Evolutionary conservation across 129 eudicot genomes (phyloP), one percentile per base, ranked within the genome.

Genomic region (Pittosporum tobira): DNA sequence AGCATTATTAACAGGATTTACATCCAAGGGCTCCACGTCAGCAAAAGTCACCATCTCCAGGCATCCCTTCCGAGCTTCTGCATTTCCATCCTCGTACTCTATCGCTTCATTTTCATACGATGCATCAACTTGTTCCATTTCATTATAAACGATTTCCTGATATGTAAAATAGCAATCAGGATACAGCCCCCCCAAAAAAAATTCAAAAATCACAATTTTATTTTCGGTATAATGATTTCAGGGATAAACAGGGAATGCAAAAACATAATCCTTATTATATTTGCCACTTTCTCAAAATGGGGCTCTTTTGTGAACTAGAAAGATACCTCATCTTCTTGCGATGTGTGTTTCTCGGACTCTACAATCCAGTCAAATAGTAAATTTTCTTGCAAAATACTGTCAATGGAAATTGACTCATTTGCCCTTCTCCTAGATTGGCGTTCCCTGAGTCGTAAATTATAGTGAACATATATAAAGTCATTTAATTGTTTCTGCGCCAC

Each of bases 391-490:
- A 82, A 79, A 55, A 79, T 81, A 49, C 57, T 72, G 54, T 89
- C 97, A 37, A 80, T 69, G 63, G 88, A 77, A 52, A 70, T 34
- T 18, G 75, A 57, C 14, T 73, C 67, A 43, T 65, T 75, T 20
- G 78, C 59, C 59, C 72, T 70, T 70, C 61, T 77, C 79, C 88
- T 66, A 42, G 68, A 75, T 64, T 89, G 93, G 27, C 93, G 80
- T 68, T 89, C 97, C 75, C 88, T 82, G 31, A 89, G 88, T 38
- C 95, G 71, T 75, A 89, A 78, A 67, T 89, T 89, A 69, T 89
- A 84, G 64, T 89, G 97, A 51, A 80, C 95, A 37, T 79, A 89
- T 2, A 71, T 66, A 26, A 74, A 61, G 69, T 89, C 94, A 61
- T 68, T 75, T 49, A 77, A 42, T 59, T 76, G 71, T 77, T 79